These are phyloP conservation scores for Mesotaenium endlicherianum DNA, from an alignment of 139 green algal genomes.

Conservation along the genomic window DNA sequence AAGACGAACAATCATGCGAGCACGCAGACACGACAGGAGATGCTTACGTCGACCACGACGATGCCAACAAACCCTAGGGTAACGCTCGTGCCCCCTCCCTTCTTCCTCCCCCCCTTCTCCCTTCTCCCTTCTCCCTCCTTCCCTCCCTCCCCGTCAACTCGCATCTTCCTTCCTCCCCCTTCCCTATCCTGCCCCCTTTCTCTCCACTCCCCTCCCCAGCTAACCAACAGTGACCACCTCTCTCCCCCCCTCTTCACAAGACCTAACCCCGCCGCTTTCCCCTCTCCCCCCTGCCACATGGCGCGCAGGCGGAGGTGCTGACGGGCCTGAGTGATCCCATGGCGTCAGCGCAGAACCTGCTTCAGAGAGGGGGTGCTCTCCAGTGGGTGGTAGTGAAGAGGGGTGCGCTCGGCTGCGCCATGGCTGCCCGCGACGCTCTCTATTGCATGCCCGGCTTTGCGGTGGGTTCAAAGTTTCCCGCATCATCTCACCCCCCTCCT, in stretches of 20 bases:
- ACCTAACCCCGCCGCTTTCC: neutral
- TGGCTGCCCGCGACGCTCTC: conserved; percentile 19
- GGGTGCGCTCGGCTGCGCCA: conserved; percentile 69
- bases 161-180: too few relatives aligned
- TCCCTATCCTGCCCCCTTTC: too few relatives aligned
- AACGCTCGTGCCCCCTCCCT: too few relatives aligned
- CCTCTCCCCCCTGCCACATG: neutral
- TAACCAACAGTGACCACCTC: too few relatives aligned
- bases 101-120: too few relatives aligned
- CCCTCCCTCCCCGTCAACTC: too few relatives aligned
- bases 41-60: too few relatives aligned
- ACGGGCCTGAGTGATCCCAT: conserved; percentile 68
- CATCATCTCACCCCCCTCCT: neutral
- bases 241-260: neutral
- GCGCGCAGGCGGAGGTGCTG: conserved; percentile 55
- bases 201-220: too few relatives aligned
- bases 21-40: too few relatives aligned
- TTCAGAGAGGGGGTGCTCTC: conserved; percentile 57
- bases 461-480: neutral
- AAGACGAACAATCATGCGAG: too few relatives aligned
- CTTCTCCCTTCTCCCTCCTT: too few relatives aligned
- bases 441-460: conserved; percentile 12
- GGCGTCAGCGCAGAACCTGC: conserved; percentile 60
- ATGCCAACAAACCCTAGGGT: too few relatives aligned
- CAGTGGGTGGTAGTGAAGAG: conserved; percentile 80